Evolutionary conservation across 2,329 filamentous ascomycete genomes (phyloP).

Genomic region (Cercospora canescens): DNA sequence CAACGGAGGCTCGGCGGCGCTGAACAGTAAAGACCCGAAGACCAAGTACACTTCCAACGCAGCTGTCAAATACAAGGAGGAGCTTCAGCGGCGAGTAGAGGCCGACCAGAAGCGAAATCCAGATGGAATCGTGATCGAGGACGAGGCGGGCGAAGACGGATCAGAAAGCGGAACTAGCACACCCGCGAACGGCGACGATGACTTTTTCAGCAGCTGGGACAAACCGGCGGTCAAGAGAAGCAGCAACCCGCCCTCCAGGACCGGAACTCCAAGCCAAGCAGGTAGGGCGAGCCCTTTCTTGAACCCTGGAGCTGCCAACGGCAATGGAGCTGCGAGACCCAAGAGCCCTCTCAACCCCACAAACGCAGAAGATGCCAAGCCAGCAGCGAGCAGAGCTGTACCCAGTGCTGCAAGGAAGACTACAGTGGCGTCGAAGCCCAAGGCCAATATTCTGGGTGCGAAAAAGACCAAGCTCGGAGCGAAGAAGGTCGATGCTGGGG

Average conservation of each 20-base stretch:
- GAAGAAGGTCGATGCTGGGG: slow-evolving; percentile 75
- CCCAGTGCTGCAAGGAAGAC: slow-evolving; percentile 82
- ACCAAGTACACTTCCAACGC: slow-evolving; percentile 93
- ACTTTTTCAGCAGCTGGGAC: slow-evolving; percentile 99
- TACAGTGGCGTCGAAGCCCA: slow-evolving; percentile 63
- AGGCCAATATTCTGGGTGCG: slow-evolving; percentile 67
- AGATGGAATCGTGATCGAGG: slow-evolving; percentile 79
- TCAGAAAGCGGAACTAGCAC: slow-evolving; percentile 61
- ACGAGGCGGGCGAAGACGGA: slow-evolving; percentile 57
- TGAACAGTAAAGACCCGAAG: slow-evolving; percentile 95
- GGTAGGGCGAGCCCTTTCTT: slow-evolving; percentile 89
- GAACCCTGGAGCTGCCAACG: slow-evolving; percentile 61
- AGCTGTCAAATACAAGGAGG: slow-evolving; percentile 98
- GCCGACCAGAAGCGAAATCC: slow-evolving; percentile 86
- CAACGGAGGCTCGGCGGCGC: slow-evolving; percentile 88
- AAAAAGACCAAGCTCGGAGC: slow-evolving; percentile 59
- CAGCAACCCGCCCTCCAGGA: slow-evolving; percentile 88
- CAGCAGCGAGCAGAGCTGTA: slow-evolving; percentile 69
- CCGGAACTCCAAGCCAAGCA: slow-evolving; percentile 73
- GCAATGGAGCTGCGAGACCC: slow-evolving; percentile 66
- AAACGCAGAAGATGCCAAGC: slow-evolving; percentile 51
- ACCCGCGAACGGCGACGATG: slow-evolving; percentile 76
- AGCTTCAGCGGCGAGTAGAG: slow-evolving; percentile 81
- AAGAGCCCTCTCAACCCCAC: slow-evolving; percentile 73
- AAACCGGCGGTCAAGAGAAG: slow-evolving; percentile 96